Evolutionary conservation across 768 basidiomycete genomes (phyloP).

Genomic region (Pleurotus tuber-regium): DNA sequence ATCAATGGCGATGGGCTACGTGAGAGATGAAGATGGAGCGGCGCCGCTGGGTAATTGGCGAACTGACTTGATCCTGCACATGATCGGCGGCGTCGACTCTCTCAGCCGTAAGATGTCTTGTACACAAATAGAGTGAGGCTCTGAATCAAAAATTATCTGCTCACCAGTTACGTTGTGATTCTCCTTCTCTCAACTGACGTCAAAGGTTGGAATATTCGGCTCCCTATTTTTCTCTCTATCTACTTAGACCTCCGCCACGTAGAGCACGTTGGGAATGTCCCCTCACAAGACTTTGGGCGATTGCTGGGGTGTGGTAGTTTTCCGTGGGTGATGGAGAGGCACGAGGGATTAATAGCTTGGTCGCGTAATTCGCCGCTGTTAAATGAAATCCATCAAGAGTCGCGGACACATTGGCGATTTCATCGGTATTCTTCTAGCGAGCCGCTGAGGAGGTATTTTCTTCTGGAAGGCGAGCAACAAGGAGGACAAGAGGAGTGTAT

Average conservation of each 20-base stretch:
- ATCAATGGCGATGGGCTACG: not conserved
- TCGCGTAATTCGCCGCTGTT: not conserved
- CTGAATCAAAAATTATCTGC: not conserved
- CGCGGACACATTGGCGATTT: not conserved
- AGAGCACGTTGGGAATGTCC: too few species aligned
- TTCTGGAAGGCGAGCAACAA: not conserved
- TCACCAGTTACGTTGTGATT: not conserved
- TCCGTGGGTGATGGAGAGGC: not conserved
- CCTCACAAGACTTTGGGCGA: too few species aligned
- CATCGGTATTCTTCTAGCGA: slow-evolving; percentile 3
- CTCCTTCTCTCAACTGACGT: not conserved
- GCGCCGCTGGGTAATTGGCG: not conserved
- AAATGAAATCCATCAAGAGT: not conserved
- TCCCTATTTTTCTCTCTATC: too few species aligned
- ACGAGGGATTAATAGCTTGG: not conserved
- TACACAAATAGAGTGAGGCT: too few species aligned
- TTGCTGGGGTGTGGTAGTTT: too few species aligned
- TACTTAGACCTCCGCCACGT: too few species aligned
- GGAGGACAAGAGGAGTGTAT: not conserved
- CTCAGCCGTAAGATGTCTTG: too few species aligned
- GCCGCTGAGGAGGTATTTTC: not conserved
- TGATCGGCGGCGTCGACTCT: not conserved
- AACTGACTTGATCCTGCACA: not conserved
- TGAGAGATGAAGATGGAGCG: not conserved
- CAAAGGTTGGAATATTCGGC: not conserved